A percentile compares a stretch with the other conserved stretches of the same genome.
These are phyloP conservation scores for Apiospora koreana DNA, from an alignment of 2,329 filamentous ascomycete genomes.

Conservation along the genomic window DNA sequence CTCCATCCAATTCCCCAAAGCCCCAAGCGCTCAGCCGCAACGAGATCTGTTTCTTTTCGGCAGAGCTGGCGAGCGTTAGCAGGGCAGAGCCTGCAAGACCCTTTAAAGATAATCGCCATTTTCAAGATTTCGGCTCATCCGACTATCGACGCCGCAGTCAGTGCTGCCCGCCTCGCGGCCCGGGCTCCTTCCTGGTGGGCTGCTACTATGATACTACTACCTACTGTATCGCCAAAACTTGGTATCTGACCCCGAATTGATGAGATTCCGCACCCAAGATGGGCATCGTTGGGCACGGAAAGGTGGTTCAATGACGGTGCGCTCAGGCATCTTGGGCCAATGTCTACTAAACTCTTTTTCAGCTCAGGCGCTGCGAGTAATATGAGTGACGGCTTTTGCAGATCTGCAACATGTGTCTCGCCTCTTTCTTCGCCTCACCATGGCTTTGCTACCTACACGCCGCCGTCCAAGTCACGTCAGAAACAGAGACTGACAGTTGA, in stretches of 20 bases:
- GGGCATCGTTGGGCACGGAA: background rate
- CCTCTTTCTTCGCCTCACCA: background rate
- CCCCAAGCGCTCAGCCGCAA: background rate
- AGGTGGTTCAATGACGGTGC: background rate
- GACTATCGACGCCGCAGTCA: background rate
- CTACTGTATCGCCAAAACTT: no score
- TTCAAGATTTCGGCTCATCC: background rate
- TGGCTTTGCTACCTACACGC: background rate
- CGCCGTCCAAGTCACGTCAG: constrained; percentile 7
- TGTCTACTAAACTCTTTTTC: constrained; percentile 1
- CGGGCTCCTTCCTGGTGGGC: background rate
- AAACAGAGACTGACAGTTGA: constrained; percentile 1
- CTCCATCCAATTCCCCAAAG: no score
- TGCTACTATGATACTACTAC: background rate
- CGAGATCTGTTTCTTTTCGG: background rate
- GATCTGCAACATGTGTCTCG: constrained; percentile 6
- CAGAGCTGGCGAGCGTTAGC: background rate
- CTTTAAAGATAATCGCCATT: background rate
- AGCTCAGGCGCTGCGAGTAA: background rate
- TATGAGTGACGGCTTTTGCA: background rate
- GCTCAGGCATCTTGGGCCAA: background rate
- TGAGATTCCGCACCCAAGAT: background rate
- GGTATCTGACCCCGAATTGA: background rate
- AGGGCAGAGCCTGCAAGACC: constrained; percentile 2
- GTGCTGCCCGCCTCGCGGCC: background rate